Conservation (phyloP, 2,329 filamentous ascomycete species). For the Simplicillium sp. region DNA sequence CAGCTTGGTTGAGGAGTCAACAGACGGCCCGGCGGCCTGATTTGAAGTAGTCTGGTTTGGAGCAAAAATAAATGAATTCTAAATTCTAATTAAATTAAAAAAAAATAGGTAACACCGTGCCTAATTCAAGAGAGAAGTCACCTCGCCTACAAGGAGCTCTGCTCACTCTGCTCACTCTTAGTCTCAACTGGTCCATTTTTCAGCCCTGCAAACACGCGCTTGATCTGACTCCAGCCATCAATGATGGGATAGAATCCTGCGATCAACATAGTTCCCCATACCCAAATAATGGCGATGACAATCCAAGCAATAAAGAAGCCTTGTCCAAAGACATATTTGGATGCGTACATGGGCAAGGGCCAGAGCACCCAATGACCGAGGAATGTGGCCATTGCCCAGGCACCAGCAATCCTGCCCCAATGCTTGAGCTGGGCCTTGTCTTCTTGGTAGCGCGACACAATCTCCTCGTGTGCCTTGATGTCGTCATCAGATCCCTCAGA, state of each 20-base stretch:
- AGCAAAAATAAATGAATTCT: no score
- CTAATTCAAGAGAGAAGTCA: no score
- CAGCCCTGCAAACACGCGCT: constrained; percentile 2
- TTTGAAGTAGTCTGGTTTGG: no score
- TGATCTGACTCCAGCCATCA: constrained; percentile 30
- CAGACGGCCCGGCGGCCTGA: no score
- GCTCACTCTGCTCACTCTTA: no score
- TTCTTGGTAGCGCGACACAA: constrained; percentile 13
- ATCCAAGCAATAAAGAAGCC: constrained; percentile 41
- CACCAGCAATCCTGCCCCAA: constrained; percentile 34
- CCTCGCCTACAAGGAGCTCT: no score
- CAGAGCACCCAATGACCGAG: constrained; percentile 44
- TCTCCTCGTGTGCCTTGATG: constrained; percentile 13
- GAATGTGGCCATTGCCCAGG: constrained; percentile 39
- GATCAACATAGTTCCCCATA: constrained; percentile 40
- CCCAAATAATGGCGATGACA: constrained; percentile 40
- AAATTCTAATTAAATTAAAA: no score
- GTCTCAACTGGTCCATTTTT: no score
- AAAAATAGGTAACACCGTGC: no score
- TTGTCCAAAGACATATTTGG: constrained; percentile 37
- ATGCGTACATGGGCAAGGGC: constrained; percentile 45
- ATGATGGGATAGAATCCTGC: constrained; percentile 39
- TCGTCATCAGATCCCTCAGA: constrained; percentile 10
- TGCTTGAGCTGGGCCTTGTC: constrained; percentile 29
- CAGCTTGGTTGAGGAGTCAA: no score